Evolutionary conservation across 441 rosid species (phyloP), one percentile per base, ranked within the genome.

Genomic region (Dalechampia spathulata): DNA sequence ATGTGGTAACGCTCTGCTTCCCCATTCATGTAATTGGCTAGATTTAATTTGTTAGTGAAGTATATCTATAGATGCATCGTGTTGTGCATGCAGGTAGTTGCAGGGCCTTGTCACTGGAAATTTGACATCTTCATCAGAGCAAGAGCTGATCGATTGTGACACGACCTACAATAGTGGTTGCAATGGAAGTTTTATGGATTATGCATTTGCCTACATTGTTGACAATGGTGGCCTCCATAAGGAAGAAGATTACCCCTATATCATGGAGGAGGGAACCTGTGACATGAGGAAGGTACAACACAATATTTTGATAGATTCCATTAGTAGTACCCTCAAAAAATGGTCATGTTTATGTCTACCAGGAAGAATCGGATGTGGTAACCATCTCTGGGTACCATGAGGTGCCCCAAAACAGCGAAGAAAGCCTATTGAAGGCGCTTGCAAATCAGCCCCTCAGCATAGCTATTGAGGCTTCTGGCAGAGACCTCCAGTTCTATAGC

Each of bases 41-140:
- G n/a, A n/a, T n/a, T n/a, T n/a, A n/a, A n/a, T n/a, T n/a, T n/a
- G n/a, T n/a, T n/a, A n/a, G n/a, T n/a, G n/a, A n/a, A n/a, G n/a
- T n/a, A n/a, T n/a, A n/a, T n/a, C n/a, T n/a, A n/a, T n/a, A n/a
- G n/a, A n/a, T n/a, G n/a, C n/a, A n/a, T n/a, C n/a, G n/a, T 89
- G 92, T 42, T 86, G 96, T 94, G 96, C 95, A 3, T 89, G 86
- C 68, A 86, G 0, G 82, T 93, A 0, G 95, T 89, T 44, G 96
- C 95, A 25, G 86, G 92, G 96, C 25, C 75, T 83, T n/a, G 75
- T 78, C 13, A 79, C 86, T 0, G 86, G 92, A 57, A 89, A 86
- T 68, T 58, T 89, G 52, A 76, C 87, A 42, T 68, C 95, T 0
- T 69, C 83, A 38, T 86, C 95, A 0, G 92, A 83, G 75, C 95